Conservation (phyloP, 2,329 filamentous ascomycete genomes). For the Stachybotrys chartarum region DNA sequence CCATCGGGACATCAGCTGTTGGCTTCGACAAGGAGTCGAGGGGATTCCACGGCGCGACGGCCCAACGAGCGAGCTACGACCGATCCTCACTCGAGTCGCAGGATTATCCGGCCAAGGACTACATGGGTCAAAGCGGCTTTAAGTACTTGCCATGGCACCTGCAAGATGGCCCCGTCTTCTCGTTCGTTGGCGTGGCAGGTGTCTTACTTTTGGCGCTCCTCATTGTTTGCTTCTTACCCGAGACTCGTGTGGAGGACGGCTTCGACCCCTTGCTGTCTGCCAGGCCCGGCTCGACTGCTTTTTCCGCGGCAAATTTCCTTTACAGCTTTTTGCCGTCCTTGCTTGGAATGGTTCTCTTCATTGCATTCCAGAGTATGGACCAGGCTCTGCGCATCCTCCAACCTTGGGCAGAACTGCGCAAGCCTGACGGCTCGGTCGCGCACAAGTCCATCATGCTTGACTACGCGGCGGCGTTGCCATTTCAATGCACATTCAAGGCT, state of each 20-base stretch:
- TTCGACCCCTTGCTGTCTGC: constrained; percentile 65
- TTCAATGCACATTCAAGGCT: constrained; percentile 53
- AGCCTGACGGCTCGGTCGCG: constrained; percentile 51
- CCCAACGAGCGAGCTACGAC: constrained; percentile 21
- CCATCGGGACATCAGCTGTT: constrained; percentile 51
- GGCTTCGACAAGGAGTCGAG: constrained; percentile 13
- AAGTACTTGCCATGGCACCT: constrained; percentile 75
- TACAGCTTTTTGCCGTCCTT: constrained; percentile 70
- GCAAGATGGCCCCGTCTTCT: constrained; percentile 55
- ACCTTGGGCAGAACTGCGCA: constrained; percentile 59
- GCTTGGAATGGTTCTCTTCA: constrained; percentile 59
- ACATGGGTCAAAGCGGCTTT: constrained; percentile 28
- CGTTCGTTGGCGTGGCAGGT: constrained; percentile 54
- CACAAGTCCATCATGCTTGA: constrained; percentile 60
- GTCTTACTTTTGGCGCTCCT: constrained; percentile 64
- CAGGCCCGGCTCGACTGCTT: constrained; percentile 54
- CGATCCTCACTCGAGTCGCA: constrained; percentile 20
- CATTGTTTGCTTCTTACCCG: constrained; percentile 69
- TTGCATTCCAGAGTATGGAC: constrained; percentile 61
- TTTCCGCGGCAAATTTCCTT: constrained; percentile 81
- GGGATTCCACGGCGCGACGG: constrained; percentile 14
- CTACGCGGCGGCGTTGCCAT: constrained; percentile 60
- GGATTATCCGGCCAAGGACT: constrained; percentile 17
- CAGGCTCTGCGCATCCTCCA: constrained; percentile 57
- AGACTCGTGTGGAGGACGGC: constrained; percentile 57